phyloP scores from a whole-genome alignment of 305 asterid genomes.

The Lippia alba region DNA sequence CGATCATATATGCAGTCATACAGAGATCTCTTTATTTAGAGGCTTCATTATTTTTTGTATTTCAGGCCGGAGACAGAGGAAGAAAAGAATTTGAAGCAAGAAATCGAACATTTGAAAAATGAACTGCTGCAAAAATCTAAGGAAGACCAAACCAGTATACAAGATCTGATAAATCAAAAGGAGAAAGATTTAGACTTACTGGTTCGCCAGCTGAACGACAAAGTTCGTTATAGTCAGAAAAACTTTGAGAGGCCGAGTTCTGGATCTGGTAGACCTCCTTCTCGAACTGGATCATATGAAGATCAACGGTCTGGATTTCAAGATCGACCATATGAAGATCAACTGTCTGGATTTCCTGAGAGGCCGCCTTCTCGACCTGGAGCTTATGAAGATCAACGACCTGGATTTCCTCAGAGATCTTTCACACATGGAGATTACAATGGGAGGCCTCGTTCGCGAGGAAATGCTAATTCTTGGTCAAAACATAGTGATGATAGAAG shows the following conservation, averaged over 20 bases:
- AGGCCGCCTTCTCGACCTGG: conserved; percentile 55
- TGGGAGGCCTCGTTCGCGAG: conserved; percentile 79
- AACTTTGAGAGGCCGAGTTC: conserved; percentile 63
- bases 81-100: conserved; percentile 70
- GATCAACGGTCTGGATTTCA: conserved; percentile 44
- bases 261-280: conserved; percentile 54
- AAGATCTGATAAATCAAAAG: conserved; percentile 46
- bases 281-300: conserved; percentile 49
- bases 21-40: neutral
- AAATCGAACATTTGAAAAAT: conserved; percentile 59
- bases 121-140: conserved; percentile 46
- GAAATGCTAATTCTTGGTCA: conserved; percentile 55
- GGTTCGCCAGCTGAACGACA: conserved; percentile 67
- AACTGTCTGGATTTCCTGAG: conserved; percentile 29
- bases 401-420: conserved; percentile 37
- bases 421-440: conserved; percentile 48
- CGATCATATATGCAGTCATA: neutral
- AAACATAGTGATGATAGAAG: conserved; percentile 68
- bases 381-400: conserved; percentile 42
- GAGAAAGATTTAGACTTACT: conserved; percentile 63
- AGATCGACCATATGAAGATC: conserved; percentile 44
- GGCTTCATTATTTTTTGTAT: neutral
- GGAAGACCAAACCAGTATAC: conserved; percentile 43
- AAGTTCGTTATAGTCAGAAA: conserved; percentile 64
- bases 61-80: conserved; percentile 75